These are phyloP conservation scores for Cercospora sp. DNA, from an alignment of 2,329 filamentous ascomycete species.

Conservation along the genomic window DNA sequence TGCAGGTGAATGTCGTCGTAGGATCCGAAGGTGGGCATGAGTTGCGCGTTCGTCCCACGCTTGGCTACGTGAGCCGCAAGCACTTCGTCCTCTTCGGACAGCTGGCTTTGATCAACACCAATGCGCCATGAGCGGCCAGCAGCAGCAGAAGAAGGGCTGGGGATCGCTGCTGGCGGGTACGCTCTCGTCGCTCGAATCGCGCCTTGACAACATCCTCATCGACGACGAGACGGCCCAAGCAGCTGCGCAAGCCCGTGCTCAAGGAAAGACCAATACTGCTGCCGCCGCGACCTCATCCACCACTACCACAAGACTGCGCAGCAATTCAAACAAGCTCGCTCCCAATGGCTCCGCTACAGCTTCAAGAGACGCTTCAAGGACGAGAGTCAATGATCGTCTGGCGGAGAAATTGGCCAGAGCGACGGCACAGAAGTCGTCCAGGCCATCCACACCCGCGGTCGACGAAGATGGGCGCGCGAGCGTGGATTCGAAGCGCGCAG, in stretches of 20 bases:
- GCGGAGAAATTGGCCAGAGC: slow-evolving; percentile 89
- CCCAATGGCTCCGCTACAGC: slow-evolving; percentile 42
- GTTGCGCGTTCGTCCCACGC: not conserved
- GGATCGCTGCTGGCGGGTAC: slow-evolving; percentile 75
- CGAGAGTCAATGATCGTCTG: slow-evolving; percentile 73
- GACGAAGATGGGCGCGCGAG: slow-evolving; percentile 49
- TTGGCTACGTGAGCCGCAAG: slow-evolving; percentile 5
- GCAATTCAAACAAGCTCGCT: slow-evolving; percentile 31
- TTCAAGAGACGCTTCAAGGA: slow-evolving; percentile 65
- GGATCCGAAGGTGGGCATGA: not conserved
- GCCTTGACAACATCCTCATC: slow-evolving; percentile 85
- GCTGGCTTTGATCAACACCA: not conserved
- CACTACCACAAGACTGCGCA: slow-evolving; percentile 19
- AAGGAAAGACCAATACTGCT: slow-evolving; percentile 29
- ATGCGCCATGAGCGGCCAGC: slow-evolving; percentile 14
- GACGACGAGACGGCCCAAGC: slow-evolving; percentile 65
- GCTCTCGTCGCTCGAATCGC: slow-evolving; percentile 89
- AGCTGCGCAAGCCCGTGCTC: slow-evolving; percentile 43
- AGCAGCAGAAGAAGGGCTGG: slow-evolving; percentile 39
- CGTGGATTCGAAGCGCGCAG: slow-evolving; percentile 44
- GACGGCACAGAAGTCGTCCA: slow-evolving; percentile 70
- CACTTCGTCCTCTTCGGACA: not conserved
- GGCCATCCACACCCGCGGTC: slow-evolving; percentile 55
- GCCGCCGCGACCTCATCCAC: slow-evolving; percentile 14
- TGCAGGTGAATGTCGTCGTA: not conserved